Percentiles rank a stretch among this genome's conserved stretches.
phyloP scores from a whole-genome alignment of 768 basidiomycete genomes.

The Amanita subjunquillea region DNA sequence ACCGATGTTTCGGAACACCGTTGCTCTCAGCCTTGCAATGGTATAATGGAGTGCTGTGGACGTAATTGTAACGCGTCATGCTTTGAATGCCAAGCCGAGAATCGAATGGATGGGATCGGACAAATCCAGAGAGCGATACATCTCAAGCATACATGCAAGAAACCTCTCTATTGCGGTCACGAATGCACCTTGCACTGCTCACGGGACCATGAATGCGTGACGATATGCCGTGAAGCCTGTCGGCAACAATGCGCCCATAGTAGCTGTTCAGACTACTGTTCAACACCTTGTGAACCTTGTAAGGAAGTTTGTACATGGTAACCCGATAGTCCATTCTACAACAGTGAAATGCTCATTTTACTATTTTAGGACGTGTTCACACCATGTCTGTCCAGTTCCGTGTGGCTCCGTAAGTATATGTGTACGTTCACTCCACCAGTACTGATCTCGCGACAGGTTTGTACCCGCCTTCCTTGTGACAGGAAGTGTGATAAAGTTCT shows the following conservation, averaged over 20 bases:
- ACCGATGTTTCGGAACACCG: conserved; percentile 24
- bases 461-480: conserved; percentile 57
- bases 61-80: conserved; percentile 40
- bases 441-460: conserved; percentile 31
- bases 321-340: not conserved
- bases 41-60: conserved; percentile 41
- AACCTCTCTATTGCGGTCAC: conserved; percentile 46
- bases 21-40: conserved; percentile 34
- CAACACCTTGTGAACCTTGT: conserved; percentile 49
- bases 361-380: conserved; percentile 37
- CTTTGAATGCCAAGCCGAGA: conserved; percentile 32
- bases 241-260: conserved; percentile 47
- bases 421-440: not conserved
- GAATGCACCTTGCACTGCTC: conserved; percentile 40
- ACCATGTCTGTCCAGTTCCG: conserved; percentile 45
- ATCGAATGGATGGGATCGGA: conserved; percentile 3
- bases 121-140: conserved; percentile 25
- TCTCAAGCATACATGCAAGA: conserved; percentile 36
- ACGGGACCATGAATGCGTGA: conserved; percentile 36
- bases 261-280: conserved; percentile 37
- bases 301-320: conserved; percentile 51
- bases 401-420: conserved; percentile 52
- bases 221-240: conserved; percentile 33
- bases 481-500: conserved; percentile 36
- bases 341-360: not conserved